Evolutionary conservation across 2,329 filamentous ascomycete species (phyloP), one percentile per base, ranked within the genome.

Genomic region (Tolypocladium ovalisporum): DNA sequence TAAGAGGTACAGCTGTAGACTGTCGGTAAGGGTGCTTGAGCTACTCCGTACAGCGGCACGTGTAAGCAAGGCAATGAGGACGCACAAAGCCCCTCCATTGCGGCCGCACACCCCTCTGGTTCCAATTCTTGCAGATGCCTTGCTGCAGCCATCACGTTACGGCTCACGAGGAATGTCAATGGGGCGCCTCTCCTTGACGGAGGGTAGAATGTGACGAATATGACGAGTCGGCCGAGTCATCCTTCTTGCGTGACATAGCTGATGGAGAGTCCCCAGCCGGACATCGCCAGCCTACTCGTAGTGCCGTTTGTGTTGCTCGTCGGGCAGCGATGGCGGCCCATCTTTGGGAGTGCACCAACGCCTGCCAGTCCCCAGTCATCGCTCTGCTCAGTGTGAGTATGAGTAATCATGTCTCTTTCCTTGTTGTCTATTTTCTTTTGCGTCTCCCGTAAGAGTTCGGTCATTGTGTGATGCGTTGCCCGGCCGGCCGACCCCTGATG

Each of bases 41-140:
- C 29, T 10, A n/a, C n/a, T n/a, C n/a, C n/a, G n/a, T n/a, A 35
- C 35, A 8, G 12, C 27, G 19, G 47, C 47, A 34, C 29, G 29
- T 22, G 47, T 13, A 32, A 24, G 52, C 3, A 13, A 37, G 7
- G 34, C n/a, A 36, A 12, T 3, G 34, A 37, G 24, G 52, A 39
- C 3, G 52, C 34, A 37, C 52, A 34, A 52, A 52, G 52, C 52
- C 52, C 34, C 52, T 53, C 52, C 47, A 22, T 35, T 35, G 19
- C n/a, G n/a, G n/a, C 29, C 47, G 34, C 19, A 22, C 57, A 54
- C 61, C 59, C 61, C 59, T 59, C 56, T 44, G 56, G 59, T 60
- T 63, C 61, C 59, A 60, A 58, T 59, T 57, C 54, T 56, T 54
- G 57, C 56, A 40, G 47, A 51, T 60, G 58, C 59, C 58, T 58